phyloP scores from a whole-genome alignment of 805 yeast species.

The Yamadazyma tumulicola region DNA sequence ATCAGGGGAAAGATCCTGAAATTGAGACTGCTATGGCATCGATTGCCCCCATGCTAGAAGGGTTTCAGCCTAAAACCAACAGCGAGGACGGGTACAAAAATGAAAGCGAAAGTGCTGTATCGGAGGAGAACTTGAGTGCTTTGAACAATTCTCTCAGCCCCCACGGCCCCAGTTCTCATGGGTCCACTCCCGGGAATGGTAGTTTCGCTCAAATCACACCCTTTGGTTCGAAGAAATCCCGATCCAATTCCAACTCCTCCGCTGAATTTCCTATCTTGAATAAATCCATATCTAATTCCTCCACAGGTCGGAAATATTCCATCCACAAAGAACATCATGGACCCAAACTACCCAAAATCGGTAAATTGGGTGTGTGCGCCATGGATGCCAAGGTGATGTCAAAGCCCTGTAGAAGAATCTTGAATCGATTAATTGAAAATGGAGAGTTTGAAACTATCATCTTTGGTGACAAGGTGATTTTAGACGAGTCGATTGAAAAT shows the following conservation, averaged over 20 bases:
- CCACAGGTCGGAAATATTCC: conserved; percentile 25
- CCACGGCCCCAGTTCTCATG: not conserved
- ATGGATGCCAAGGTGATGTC: conserved; percentile 96
- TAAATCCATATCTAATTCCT: conserved; percentile 34
- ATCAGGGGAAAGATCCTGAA: not conserved
- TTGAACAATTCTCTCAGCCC: not conserved
- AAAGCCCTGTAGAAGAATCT: conserved; percentile 90
- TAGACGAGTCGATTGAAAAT: conserved; percentile 90
- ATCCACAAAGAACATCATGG: conserved; percentile 39
- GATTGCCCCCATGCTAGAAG: conserved; percentile 73
- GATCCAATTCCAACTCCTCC: conserved; percentile 17
- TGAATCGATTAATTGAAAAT: conserved; percentile 80
- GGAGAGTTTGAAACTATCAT: conserved; percentile 97
- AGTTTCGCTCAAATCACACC: not conserved
- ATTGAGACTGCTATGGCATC: conserved; percentile 48
- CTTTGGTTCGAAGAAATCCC: conserved; percentile 13
- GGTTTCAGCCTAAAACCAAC: conserved; percentile 65
- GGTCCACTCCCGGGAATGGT: not conserved
- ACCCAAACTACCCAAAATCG: conserved; percentile 65
- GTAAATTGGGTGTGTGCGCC: conserved; percentile 97
- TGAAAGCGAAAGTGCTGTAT: conserved; percentile 12
- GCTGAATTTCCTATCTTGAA: conserved; percentile 21
- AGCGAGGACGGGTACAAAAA: conserved; percentile 21
- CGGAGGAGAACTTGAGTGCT: conserved; percentile 3
- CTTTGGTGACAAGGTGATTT: conserved; percentile 93